Evolutionary conservation across 768 basidiomycete species (phyloP).

Genomic region (Vararia minispora): DNA sequence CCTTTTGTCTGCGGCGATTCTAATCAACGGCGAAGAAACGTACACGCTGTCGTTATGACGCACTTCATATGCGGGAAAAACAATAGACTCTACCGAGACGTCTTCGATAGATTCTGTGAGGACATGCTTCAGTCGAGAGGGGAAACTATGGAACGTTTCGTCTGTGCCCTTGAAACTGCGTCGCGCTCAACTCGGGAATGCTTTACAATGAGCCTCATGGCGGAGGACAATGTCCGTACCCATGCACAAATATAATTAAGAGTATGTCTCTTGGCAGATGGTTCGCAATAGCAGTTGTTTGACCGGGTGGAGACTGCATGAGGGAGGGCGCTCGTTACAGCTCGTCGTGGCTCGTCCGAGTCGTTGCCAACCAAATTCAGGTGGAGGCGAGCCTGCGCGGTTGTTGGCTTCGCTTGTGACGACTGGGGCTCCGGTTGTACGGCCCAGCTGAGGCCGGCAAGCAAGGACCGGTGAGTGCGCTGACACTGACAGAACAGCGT

Average conservation of each 20-base stretch:
- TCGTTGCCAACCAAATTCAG: too few relatives aligned
- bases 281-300: background rate
- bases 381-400: too few relatives aligned
- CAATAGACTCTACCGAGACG: constrained; percentile 54
- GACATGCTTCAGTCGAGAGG: constrained; percentile 66
- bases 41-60: constrained; percentile 9
- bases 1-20: constrained; percentile 61
- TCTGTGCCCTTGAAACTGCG: constrained; percentile 49
- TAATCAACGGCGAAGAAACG: constrained; percentile 1
- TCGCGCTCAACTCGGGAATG: background rate
- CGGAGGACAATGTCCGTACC: constrained; percentile 32
- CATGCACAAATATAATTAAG: constrained; percentile 71
- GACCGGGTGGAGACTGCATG: background rate
- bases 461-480: too few relatives aligned
- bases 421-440: too few relatives aligned
- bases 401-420: too few relatives aligned
- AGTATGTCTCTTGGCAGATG: constrained; percentile 31
- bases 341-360: background rate
- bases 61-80: constrained; percentile 88
- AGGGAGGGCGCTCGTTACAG: background rate
- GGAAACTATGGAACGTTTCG: constrained; percentile 68
- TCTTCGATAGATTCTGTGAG: constrained; percentile 52
- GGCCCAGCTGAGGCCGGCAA: too few relatives aligned
- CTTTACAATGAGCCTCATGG: constrained; percentile 12
- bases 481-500: too few relatives aligned